Conservation (phyloP, 2,329 filamentous ascomycete genomes). For the Bipolaris victoriae region DNA sequence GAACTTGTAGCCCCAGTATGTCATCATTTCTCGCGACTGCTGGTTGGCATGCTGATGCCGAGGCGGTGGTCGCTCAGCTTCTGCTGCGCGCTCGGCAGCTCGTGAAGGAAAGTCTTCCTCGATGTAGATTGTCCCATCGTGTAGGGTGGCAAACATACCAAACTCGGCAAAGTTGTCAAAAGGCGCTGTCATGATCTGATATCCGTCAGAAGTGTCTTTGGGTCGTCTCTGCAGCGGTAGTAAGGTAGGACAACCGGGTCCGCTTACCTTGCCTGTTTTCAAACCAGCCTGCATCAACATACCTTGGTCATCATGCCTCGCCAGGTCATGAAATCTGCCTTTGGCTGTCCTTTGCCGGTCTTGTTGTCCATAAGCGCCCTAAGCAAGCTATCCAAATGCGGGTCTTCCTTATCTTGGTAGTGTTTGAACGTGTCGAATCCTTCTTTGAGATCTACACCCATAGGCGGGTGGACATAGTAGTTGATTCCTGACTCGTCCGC, state of each 20-base stretch:
- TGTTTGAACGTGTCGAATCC: constrained; percentile 86
- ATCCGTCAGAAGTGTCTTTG: constrained; percentile 6
- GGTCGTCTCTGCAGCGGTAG: neutral
- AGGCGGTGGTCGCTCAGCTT: constrained; percentile 31
- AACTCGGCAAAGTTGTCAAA: constrained; percentile 84
- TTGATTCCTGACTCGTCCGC: constrained; percentile 79
- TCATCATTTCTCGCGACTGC: constrained; percentile 79
- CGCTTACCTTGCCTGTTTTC: constrained; percentile 22
- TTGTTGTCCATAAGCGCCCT: constrained; percentile 71
- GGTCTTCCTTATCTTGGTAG: constrained; percentile 80
- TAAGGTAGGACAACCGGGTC: constrained; percentile 23
- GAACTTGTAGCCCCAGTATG: constrained; percentile 98
- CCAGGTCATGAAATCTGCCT: constrained; percentile 88
- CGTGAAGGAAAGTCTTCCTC: constrained; percentile 87
- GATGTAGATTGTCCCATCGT: constrained; percentile 81
- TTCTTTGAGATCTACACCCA: constrained; percentile 75
- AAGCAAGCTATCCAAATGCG: constrained; percentile 85
- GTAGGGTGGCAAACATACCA: constrained; percentile 93
- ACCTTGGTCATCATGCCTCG: constrained; percentile 99
- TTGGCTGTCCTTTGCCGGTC: constrained; percentile 67
- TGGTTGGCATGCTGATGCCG: constrained; percentile 56
- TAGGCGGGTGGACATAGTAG: constrained; percentile 81
- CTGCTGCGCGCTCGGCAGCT: constrained; percentile 62
- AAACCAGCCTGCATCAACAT: constrained; percentile 21
- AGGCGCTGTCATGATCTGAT: constrained; percentile 80